phyloP scores from a whole-genome alignment of 345 rosid genomes.

The Brassica incana region DNA sequence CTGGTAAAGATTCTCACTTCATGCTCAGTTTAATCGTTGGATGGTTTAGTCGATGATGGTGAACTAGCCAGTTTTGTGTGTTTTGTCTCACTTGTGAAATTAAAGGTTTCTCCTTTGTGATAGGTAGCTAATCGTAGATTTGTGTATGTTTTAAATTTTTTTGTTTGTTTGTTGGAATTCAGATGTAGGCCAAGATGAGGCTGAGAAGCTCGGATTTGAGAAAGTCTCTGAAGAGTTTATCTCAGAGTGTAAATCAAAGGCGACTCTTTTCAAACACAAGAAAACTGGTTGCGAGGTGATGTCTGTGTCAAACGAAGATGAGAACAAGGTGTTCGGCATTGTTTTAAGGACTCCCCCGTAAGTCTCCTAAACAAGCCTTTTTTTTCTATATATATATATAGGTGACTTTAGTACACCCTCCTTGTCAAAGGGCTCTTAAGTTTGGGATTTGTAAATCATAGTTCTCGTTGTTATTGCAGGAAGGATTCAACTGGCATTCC shows the following conservation, averaged over 20 bases:
- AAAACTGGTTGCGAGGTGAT: conserved; percentile 89
- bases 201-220: conserved; percentile 79
- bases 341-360: conserved; percentile 92
- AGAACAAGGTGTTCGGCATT: conserved; percentile 87
- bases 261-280: conserved; percentile 79
- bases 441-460: background rate
- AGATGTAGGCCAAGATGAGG: conserved; percentile 62
- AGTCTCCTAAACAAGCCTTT: conserved; percentile 31
- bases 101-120: background rate
- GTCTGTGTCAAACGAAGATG: conserved; percentile 88
- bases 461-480: conserved; percentile 50
- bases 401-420: conserved; percentile 2
- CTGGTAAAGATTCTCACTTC: conserved; percentile 43
- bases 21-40: background rate
- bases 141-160: background rate
- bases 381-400: background rate
- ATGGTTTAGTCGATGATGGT: background rate
- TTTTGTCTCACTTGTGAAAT: conserved; percentile 3
- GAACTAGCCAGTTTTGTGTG: background rate
- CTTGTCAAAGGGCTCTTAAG: background rate
- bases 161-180: conserved; percentile 13
- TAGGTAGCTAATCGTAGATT: background rate
- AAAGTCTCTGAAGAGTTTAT: conserved; percentile 84
- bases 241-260: conserved; percentile 87
- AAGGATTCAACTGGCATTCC: conserved; percentile 98